Evolutionary conservation across 495 filamentous ascomycete genomes (phyloP).

Genomic region (Tuber aestivum): DNA sequence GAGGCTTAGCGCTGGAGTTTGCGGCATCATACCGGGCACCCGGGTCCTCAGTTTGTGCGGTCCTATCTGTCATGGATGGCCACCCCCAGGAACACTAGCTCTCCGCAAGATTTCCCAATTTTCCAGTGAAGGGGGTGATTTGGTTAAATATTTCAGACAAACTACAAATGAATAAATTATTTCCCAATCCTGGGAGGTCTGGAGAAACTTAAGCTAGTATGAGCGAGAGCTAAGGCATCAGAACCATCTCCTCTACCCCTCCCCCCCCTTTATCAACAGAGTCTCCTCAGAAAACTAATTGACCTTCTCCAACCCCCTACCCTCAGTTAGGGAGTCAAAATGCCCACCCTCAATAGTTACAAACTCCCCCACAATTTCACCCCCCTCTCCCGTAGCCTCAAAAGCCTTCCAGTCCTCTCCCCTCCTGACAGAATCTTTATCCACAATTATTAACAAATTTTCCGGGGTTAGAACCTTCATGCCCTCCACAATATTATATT

Average conservation of each 20-base stretch:
- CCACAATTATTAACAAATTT: constrained; percentile 23
- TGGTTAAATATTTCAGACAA: too few relatives aligned
- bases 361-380: constrained; percentile 4
- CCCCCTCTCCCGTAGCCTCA: background rate
- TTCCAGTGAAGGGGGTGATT: too few relatives aligned
- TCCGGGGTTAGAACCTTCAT: background rate
- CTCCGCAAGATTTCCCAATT: too few relatives aligned
- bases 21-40: too few relatives aligned
- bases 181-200: too few relatives aligned
- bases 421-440: background rate
- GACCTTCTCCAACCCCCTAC: background rate
- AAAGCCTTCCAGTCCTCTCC: background rate
- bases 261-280: too few relatives aligned
- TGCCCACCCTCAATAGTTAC: constrained; percentile 5
- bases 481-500: background rate
- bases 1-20: too few relatives aligned
- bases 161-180: too few relatives aligned
- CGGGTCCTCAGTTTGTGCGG: too few relatives aligned
- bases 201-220: background rate
- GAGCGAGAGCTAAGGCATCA: background rate
- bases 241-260: background rate
- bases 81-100: too few relatives aligned
- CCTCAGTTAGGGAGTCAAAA: background rate
- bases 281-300: constrained; percentile 4
- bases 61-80: too few relatives aligned